A percentile compares a stretch with the other conserved stretches of the same genome.
phyloP scores from a whole-genome alignment of 2,329 filamentous ascomycete genomes.

The Cercospora berteroae region DNA sequence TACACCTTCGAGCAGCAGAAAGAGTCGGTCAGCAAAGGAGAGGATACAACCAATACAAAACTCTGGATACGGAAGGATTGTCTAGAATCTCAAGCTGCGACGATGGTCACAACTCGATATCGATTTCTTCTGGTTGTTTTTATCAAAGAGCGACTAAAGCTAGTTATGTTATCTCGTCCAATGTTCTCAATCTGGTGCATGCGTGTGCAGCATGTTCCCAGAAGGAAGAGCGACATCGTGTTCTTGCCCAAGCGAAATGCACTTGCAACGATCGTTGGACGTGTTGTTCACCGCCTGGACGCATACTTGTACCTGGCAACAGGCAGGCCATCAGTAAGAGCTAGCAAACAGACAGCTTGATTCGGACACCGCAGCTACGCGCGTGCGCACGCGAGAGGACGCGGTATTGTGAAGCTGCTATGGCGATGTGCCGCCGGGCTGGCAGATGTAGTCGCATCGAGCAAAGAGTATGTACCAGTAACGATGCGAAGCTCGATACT shows the following conservation, averaged over 20 bases:
- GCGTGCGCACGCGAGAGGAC: not conserved
- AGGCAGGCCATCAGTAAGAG: not conserved
- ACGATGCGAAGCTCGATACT: not conserved
- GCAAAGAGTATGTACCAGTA: constrained; percentile 5
- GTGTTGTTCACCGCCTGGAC: not conserved
- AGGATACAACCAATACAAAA: not conserved
- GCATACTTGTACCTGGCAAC: not conserved
- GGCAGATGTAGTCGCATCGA: not conserved
- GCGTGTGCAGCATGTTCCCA: not conserved
- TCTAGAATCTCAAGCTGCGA: constrained; percentile 1
- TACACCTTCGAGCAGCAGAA: not conserved
- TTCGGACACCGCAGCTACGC: not conserved
- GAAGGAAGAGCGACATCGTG: not conserved
- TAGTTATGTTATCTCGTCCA: constrained; percentile 3
- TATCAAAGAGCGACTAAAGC: constrained; percentile 19
- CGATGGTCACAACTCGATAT: not conserved
- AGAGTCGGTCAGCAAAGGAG: not conserved
- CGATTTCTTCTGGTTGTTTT: constrained; percentile 17
- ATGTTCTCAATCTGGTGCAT: not conserved
- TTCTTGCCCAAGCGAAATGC: not conserved
- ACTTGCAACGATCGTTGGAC: not conserved
- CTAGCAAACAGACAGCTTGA: not conserved
- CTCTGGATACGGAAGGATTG: not conserved
- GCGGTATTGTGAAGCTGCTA: not conserved
- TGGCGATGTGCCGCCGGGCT: not conserved